Conservation (phyloP, 306 rosid genomes). For the Lablab purpureus region DNA sequence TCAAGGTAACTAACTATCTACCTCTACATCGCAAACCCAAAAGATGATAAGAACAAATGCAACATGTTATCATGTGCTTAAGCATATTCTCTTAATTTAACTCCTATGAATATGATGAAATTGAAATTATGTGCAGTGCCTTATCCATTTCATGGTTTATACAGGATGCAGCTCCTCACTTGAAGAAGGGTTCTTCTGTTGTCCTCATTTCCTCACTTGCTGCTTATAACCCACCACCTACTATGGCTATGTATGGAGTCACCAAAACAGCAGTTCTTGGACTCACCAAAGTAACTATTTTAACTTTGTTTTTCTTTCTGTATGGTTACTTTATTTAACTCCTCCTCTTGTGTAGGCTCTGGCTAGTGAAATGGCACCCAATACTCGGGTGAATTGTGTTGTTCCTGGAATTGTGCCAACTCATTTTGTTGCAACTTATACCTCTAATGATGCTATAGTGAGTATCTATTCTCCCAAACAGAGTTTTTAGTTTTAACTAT, state of each 20-base stretch:
- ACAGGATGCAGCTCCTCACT: constrained; percentile 77
- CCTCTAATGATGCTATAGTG: constrained; percentile 55
- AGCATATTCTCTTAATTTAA: not conserved
- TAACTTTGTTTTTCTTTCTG: no score
- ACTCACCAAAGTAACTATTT: constrained; percentile 67
- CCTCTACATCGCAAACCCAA: not conserved
- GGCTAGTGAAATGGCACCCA: constrained; percentile 79
- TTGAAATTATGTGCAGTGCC: not conserved
- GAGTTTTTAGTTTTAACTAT: not conserved
- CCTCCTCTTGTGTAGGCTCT: constrained; percentile 62
- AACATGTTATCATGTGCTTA: not conserved
- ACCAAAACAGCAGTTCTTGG: constrained; percentile 86
- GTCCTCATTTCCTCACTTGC: constrained; percentile 76
- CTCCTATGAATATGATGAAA: constrained; percentile 3
- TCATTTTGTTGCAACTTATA: constrained; percentile 61
- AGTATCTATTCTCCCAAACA: constrained; percentile 41
- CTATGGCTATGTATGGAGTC: constrained; percentile 90
- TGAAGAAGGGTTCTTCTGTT: constrained; percentile 76
- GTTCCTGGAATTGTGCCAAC: constrained; percentile 94
- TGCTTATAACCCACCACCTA: constrained; percentile 68
- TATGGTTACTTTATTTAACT: not conserved
- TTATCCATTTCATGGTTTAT: constrained; percentile 25
- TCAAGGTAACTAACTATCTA: constrained; percentile 60
- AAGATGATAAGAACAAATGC: constrained; percentile 23
- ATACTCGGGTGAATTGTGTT: constrained; percentile 78